Evolutionary conservation across 768 basidiomycete species (phyloP), one percentile per base, ranked within the genome.

Genomic region (Lactifluus piperatus): DNA sequence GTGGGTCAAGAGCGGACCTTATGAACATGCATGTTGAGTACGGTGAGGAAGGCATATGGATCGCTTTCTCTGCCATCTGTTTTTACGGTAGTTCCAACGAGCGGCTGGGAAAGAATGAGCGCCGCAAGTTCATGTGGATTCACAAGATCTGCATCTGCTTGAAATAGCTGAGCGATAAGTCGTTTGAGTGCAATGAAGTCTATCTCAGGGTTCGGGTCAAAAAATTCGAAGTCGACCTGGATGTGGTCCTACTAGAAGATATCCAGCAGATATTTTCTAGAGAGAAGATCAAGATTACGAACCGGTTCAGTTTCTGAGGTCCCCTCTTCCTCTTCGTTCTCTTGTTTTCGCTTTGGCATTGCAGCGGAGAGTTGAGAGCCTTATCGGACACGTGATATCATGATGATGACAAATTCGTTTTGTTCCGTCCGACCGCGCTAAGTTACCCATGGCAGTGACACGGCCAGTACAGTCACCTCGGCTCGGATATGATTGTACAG

Each of bases 191-290:
- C 91, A 62, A 88, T 84, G 69, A 88, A 97, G 74, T 98, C 94
- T 66, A 90, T 73, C 26, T 70, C 78, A 3, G 88, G 82, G 64
- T 89, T 86, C 6, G 91, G 84, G 70, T 91, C 86, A 78, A 91
- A 94, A 70, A 97, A 98, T 64, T 97, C 93, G 68, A 98, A 97
- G 68, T 88, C 86, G 64, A 94, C 86, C 71, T 94, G 81, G 73
- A 94, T 79, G 66, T 86, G 78, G 68, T 76, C 80, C 80, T 83
- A 74, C 73, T 71, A 67, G 60, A 66, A 54, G 49, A 55, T 34
- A 32, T 56, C 54, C 11, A 46, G 51, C 10, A 45, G 29, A 43
- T 29, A 37, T 26, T 26, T 30, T 32, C 16, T 8, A 14, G 39
- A 18, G n/a, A 16, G n/a, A 29, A 13, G 26, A 64, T 67, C 70